phyloP scores from a whole-genome alignment of 2,329 filamentous ascomycete genomes.

The Alternaria alternata region DNA sequence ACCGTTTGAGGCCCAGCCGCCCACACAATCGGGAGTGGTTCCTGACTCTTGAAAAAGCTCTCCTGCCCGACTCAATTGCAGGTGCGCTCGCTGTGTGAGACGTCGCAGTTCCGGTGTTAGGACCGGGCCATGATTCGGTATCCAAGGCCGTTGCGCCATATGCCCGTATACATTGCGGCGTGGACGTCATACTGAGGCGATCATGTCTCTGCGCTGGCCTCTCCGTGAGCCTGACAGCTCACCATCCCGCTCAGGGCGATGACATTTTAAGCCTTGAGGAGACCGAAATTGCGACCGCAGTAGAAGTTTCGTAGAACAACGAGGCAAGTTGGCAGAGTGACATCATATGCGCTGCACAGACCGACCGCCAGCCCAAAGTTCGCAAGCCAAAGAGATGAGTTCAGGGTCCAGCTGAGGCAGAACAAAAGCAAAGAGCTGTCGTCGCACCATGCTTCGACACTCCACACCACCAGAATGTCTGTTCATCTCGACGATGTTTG shows the following conservation, averaged over 20 bases:
- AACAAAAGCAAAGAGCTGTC: conserved; percentile 20
- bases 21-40: conserved; percentile 36
- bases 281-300: background rate
- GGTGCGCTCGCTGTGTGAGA: conserved; percentile 4
- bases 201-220: conserved; percentile 29
- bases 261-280: background rate
- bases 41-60: conserved; percentile 34
- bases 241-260: conserved; percentile 21
- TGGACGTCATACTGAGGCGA: conserved; percentile 21
- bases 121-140: conserved; percentile 7
- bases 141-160: conserved; percentile 1
- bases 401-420: conserved; percentile 20
- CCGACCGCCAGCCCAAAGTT: conserved; percentile 7
- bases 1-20: conserved; percentile 37
- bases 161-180: conserved; percentile 4
- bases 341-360: conserved; percentile 31
- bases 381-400: conserved; percentile 13
- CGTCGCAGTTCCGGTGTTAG: background rate
- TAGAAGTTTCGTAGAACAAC: background rate
- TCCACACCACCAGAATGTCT: conserved; percentile 1
- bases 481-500: conserved; percentile 6
- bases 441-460: conserved; percentile 26
- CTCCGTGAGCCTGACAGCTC: conserved; percentile 34
- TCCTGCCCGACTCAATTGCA: conserved; percentile 13
- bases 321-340: conserved; percentile 23